phyloP scores from a whole-genome alignment of 495 filamentous ascomycete species.

The Tuber aestivum region DNA sequence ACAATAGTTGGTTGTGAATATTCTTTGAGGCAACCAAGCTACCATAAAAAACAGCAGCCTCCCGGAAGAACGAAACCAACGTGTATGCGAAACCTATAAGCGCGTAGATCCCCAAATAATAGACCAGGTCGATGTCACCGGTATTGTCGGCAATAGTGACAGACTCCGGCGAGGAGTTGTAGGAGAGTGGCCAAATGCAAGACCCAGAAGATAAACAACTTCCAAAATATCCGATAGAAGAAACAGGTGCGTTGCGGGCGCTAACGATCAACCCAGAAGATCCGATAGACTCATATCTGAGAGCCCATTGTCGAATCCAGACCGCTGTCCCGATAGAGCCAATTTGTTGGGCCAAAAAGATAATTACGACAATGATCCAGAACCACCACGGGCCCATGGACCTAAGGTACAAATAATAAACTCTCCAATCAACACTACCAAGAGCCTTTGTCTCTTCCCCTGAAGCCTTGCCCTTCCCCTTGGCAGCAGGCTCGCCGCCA shows the following conservation, averaged over 20 bases:
- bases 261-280: conserved; percentile 27
- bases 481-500: conserved; percentile 37
- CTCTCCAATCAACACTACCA: conserved; percentile 78
- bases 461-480: conserved; percentile 49
- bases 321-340: conserved; percentile 77
- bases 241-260: conserved; percentile 2
- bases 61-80: conserved; percentile 66
- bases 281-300: conserved; percentile 27
- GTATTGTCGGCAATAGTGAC: conserved; percentile 10
- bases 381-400: conserved; percentile 95
- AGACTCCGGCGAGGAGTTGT: conserved; percentile 40
- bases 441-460: conserved; percentile 67
- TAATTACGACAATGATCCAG: conserved; percentile 66
- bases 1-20: conserved; percentile 74
- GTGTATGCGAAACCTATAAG: conserved; percentile 70
- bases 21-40: conserved; percentile 81
- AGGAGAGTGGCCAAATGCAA: conserved; percentile 36
- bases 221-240: conserved; percentile 36
- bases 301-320: conserved; percentile 84
- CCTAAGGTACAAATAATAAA: conserved; percentile 73
- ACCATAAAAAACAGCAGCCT: conserved; percentile 85
- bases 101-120: conserved; percentile 80
- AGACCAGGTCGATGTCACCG: conserved; percentile 63
- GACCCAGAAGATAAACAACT: conserved; percentile 45
- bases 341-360: conserved; percentile 76